phyloP scores from a whole-genome alignment of 2,329 filamentous ascomycete genomes.

The Colletotrichum sp. region DNA sequence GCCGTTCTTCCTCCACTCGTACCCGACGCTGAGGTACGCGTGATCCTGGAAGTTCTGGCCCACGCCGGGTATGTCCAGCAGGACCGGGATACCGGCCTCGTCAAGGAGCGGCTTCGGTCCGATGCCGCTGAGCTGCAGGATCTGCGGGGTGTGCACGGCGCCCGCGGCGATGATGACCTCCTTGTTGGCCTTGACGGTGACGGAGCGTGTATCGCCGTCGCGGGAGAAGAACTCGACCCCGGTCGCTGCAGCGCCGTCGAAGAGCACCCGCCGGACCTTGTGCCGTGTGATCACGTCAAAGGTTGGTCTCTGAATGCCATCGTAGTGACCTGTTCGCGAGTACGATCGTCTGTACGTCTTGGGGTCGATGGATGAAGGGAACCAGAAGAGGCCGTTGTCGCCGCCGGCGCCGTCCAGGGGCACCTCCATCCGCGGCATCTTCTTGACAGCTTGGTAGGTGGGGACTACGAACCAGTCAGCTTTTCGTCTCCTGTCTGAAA shows the following conservation, averaged over 20 bases:
- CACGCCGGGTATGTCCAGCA: slow-evolving; percentile 48
- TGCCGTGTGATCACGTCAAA: slow-evolving; percentile 26
- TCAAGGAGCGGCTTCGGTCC: slow-evolving; percentile 39
- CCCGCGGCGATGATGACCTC: slow-evolving; percentile 43
- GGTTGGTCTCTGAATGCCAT: slow-evolving; percentile 22
- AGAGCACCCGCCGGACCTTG: slow-evolving; percentile 25
- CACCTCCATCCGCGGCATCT: slow-evolving; percentile 26
- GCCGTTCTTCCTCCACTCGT: slow-evolving; percentile 9
- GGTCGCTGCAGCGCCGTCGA: slow-evolving; percentile 24
- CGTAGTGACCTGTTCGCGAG: slow-evolving; percentile 28
- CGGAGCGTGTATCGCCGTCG: slow-evolving; percentile 17
- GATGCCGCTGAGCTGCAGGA: slow-evolving; percentile 50
- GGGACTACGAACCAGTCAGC: not conserved
- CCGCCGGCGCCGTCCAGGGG: slow-evolving; percentile 28
- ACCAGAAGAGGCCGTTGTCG: slow-evolving; percentile 30
- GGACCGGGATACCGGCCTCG: slow-evolving; percentile 36
- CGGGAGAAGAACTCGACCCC: slow-evolving; percentile 27
- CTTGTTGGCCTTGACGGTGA: slow-evolving; percentile 26
- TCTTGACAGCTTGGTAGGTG: slow-evolving; percentile 27
- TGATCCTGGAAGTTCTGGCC: slow-evolving; percentile 48
- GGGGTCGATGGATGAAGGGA: slow-evolving; percentile 26
- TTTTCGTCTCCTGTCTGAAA: not conserved
- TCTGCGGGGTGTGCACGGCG: slow-evolving; percentile 39
- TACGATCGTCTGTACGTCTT: slow-evolving; percentile 25
- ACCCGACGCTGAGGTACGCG: slow-evolving; percentile 27